Base-by-base conservation (phyloP, 768 basidiomycete genomes). In the Leccinum rimulosum region DNA sequence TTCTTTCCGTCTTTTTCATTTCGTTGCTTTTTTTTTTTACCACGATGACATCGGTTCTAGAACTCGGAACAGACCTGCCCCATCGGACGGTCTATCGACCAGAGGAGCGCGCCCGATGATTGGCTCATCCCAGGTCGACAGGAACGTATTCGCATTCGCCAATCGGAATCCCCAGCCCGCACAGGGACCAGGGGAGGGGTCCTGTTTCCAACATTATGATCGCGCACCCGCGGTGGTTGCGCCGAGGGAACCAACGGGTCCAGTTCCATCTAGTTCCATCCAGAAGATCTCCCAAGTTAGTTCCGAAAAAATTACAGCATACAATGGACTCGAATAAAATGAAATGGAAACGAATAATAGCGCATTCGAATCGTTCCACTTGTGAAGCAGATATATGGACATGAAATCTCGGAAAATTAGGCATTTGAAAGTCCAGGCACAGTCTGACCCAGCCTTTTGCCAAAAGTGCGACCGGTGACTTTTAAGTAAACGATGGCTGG, bases 21-120 rank as follows among this genome's bases (percentile, higher is more conserved):
- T 43, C 28, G 11, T 10, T 8, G 3, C 54, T 53, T 6, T 9
- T 43, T 22, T 53, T 6, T 9, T 43, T 55, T 55, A 54, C 56
- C 60, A 63, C 57, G 57, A 56, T 43, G 33, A 33, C 38, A 57
- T 53, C 66, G 60, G 52, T n/a, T 15, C 35, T 47, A 25, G 54
- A 64, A 57, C 55, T 52, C 40, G 55, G 57, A 55, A 57, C 43
- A 47, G 54, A 35, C 49, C 19, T 45, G 43, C 19, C 19, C 43
- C 10, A 11, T 19, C 11, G 19, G 43, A 12, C 11, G 43, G 43
- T 5, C 43, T 19, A 19, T 19, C 43, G 43, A 45, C 43, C 11
- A 45, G 9, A 45, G 4, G 11, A 45, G 43, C 43, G 40, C 40
- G n/a, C 11, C 10, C 43, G 19, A 6, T 45, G 43, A 45, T 45